A percentile compares a stretch with the other conserved stretches of the same genome.
Evolutionary conservation across 345 rosid genomes (phyloP).

Genomic region (Eucalyptus polybractea): DNA sequence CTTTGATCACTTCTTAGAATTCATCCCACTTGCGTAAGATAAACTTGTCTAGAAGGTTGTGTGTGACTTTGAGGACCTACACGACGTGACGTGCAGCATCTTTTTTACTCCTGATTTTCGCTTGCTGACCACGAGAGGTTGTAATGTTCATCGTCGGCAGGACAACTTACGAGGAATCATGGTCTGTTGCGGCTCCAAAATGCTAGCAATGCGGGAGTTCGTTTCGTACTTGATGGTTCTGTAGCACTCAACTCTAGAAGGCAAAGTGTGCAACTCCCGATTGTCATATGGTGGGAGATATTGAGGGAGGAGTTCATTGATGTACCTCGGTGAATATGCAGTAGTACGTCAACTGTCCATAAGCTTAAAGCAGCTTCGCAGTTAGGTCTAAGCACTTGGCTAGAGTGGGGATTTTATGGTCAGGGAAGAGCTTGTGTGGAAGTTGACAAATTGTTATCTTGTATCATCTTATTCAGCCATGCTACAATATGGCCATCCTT

Average conservation of each 20-base stretch:
- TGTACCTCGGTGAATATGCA: not conserved
- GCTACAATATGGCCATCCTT: not conserved
- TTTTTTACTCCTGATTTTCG: not conserved
- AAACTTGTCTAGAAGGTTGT: not conserved
- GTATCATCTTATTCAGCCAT: not conserved
- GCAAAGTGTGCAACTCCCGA: slow-evolving; percentile 6
- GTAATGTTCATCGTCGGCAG: slow-evolving; percentile 74
- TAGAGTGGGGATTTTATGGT: not conserved
- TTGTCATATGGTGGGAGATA: not conserved
- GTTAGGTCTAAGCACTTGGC: not conserved
- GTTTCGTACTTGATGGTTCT: slow-evolving; percentile 79
- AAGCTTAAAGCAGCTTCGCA: not conserved
- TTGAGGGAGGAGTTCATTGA: not conserved
- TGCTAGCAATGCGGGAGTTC: slow-evolving; percentile 65
- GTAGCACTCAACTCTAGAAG: slow-evolving; percentile 77
- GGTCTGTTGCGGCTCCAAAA: slow-evolving; percentile 61
- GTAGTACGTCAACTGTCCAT: not conserved
- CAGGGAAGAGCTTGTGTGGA: not conserved
- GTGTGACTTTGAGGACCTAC: not conserved
- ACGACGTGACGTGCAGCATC: not conserved
- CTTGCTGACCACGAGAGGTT: slow-evolving; percentile 76
- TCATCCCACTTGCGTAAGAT: not conserved
- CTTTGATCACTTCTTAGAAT: not conserved
- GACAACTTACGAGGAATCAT: slow-evolving; percentile 78
- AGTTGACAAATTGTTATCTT: not conserved